Evolutionary conservation across 345 rosid species (phyloP), one percentile per base, ranked within the genome.

Genomic region (Ceriops tagal): DNA sequence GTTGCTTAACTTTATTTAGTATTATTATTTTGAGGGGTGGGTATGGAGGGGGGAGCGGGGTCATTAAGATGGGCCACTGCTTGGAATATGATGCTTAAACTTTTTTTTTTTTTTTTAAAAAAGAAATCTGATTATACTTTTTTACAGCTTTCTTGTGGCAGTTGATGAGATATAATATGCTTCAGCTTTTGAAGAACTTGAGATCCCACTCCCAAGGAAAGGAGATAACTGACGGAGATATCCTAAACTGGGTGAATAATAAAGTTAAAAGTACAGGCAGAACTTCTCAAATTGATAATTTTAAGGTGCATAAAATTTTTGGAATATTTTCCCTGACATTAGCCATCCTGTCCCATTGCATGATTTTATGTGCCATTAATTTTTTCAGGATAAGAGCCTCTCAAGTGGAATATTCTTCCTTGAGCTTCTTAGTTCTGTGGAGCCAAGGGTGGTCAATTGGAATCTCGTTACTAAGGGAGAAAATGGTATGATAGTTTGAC

Each of bases 381-480:
- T 56, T 59, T 63, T 72, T 68, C 86, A 95, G 99, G 97, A 95
- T 74, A 90, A 87, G 83, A 85, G 85, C 68, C 76, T 95, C 24
- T 83, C 99, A 5, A 83, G 18, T 15, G 97, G 97, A 53, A 64
- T 90, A 69, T 89, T 92, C 88, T 88, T 95, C 85, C 92, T 95
- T 2, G 93, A 92, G 76, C 96, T 92, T 73, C 84, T 95, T 10
- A 88, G 93, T 71, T 83, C 92, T 2, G 93, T 90, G 69, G 99
- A 95, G 77, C 93, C 97, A 43, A 87, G 99, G 83, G 96, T 92
- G 65, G 96, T 95, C 35, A 95, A 95, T 62, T 95, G 96, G 93
- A 95, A 90, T 69, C 92, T 95, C 66, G 96, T 92, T 71, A 89
- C 99, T 66, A 95, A 86, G 87, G 99, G 97, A 49, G 91, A 88